Evolutionary conservation across 73 alveolate genomes (phyloP).

Genomic region (Halteria grandinella): DNA sequence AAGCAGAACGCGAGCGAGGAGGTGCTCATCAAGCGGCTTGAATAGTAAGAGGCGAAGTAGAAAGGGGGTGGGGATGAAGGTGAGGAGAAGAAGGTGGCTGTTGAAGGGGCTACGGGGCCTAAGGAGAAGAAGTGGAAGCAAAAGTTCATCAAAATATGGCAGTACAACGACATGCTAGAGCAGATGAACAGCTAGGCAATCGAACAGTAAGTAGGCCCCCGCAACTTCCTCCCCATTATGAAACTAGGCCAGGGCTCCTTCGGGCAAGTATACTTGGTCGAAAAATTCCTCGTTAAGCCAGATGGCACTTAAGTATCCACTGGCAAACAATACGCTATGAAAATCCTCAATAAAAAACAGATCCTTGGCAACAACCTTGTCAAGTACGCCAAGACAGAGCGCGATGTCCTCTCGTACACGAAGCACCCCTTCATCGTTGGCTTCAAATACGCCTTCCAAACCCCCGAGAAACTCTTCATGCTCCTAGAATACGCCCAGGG

Average conservation of each 20-base stretch:
- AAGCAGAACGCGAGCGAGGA: slow-evolving; percentile 50
- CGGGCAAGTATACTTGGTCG: slow-evolving; percentile 88
- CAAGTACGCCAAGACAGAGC: slow-evolving; percentile 94
- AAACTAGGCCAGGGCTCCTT: slow-evolving; percentile 84
- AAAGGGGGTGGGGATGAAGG: neutral
- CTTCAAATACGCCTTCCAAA: slow-evolving; percentile 84
- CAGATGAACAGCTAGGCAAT: neutral
- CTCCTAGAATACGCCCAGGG: slow-evolving; percentile 86
- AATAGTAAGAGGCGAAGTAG: slow-evolving; percentile 11
- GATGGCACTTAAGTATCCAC: slow-evolving; percentile 25
- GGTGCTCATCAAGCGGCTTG: slow-evolving; percentile 39
- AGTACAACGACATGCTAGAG: slow-evolving; percentile 42
- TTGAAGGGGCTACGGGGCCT: slow-evolving; percentile 34
- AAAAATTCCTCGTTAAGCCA: slow-evolving; percentile 45
- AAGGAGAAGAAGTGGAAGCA: slow-evolving; percentile 60
- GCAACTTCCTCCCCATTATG: slow-evolving; percentile 61
- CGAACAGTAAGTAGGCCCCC: slow-evolving; percentile 54
- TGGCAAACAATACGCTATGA: slow-evolving; percentile 81
- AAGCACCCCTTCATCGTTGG: slow-evolving; percentile 92
- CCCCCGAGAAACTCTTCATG: slow-evolving; percentile 85
- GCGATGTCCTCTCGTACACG: slow-evolving; percentile 90
- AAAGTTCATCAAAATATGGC: slow-evolving; percentile 55
- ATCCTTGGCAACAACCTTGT: slow-evolving; percentile 85
- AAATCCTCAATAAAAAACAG: slow-evolving; percentile 76
- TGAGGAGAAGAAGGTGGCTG: neutral